A percentile compares a stretch with the other conserved stretches of the same genome.
These are phyloP conservation scores for Trypanosoma boissoni DNA, from an alignment of 208 protist species.

Conservation along the genomic window DNA sequence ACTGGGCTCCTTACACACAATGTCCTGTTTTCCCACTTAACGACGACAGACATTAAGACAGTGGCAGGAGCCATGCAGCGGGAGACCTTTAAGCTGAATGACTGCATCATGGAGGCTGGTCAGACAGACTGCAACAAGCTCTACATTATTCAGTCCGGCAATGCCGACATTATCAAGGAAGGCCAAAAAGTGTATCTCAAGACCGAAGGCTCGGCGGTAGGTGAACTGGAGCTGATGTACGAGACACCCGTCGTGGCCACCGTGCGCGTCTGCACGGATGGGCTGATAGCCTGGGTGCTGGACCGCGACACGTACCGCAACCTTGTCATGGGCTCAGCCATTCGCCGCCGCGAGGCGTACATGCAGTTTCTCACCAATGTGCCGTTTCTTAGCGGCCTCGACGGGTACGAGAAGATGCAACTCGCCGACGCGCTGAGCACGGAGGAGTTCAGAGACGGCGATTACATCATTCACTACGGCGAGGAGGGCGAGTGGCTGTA, in stretches of 20 bases:
- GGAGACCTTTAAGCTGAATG: conserved; percentile 64
- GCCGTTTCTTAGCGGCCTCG: conserved; percentile 74
- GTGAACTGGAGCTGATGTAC: conserved; percentile 90
- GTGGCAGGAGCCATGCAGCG: conserved; percentile 83
- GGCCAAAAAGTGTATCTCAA: conserved; percentile 89
- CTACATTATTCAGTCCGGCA: conserved; percentile 83
- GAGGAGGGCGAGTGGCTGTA: conserved; percentile 90
- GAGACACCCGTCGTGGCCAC: conserved; percentile 83
- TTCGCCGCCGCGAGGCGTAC: conserved; percentile 82
- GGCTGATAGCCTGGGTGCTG: conserved; percentile 82
- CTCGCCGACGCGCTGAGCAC: conserved; percentile 84
- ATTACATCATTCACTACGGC: conserved; percentile 87
- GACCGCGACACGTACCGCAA: conserved; percentile 90
- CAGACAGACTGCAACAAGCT: conserved; percentile 76
- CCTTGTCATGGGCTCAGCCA: conserved; percentile 86
- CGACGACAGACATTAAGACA: conserved; percentile 54
- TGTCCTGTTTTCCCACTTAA: conserved; percentile 86
- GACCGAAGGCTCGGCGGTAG: conserved; percentile 79
- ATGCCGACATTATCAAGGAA: conserved; percentile 86
- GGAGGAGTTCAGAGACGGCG: conserved; percentile 69
- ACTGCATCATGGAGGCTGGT: conserved; percentile 74
- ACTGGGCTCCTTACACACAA: conserved; percentile 75
- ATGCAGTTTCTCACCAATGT: conserved; percentile 71
- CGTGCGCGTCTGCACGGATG: conserved; percentile 74
- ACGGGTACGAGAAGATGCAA: conserved; percentile 85